Evolutionary conservation across 495 filamentous ascomycete species (phyloP), one percentile per base, ranked within the genome.

Genomic region (Aspergillus incahuasiensis): DNA sequence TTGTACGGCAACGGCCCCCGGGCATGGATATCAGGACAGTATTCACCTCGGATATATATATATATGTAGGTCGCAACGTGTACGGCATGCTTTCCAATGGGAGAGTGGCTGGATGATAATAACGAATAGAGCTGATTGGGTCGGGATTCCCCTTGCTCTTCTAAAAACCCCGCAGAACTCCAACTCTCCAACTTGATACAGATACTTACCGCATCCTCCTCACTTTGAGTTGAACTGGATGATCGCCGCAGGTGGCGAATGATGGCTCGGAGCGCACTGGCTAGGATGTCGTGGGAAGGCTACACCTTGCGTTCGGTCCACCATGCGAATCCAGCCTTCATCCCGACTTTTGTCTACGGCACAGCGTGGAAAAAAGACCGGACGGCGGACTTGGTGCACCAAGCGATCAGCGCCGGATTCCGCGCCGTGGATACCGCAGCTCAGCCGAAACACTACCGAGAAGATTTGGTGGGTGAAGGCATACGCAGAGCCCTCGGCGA

Each of bases 291-390:
- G 30, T 74, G 70, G 70, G 67, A 74, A 45, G 64, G 53, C 19
- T 69, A 71, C 41, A 57, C 58, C 54, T 61, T 75, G 45, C 70
- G 68, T 21, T 60, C 68, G n/a, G 60, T 58, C 24, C 68, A 60
- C 34, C 56, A 64, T 24, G 64, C 63, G 6, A 56, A 60, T 11
- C 57, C 69, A 21, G 57, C 66, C 6, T 49, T 62, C 16, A 55
- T 77, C 30, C 86, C 86, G 6, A 71, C 75, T 54, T 77, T 91
- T 56, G 68, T 94, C 53, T 95, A 95, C 63, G 90, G 89, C 41
- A 92, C 89, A 7, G 90, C 90, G n/a, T 92, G 89, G 90, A 92
- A 92, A 71, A 88, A 89, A 65, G 83, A 85, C 3, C 70, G 68
- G 24, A 90, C 86, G 0, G 75, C 80, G 18, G 77, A 82, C 34